Percentiles rank a stretch among this genome's conserved stretches.
Evolutionary conservation across 345 rosid species (phyloP).

Genomic region (Aegle marmelos): DNA sequence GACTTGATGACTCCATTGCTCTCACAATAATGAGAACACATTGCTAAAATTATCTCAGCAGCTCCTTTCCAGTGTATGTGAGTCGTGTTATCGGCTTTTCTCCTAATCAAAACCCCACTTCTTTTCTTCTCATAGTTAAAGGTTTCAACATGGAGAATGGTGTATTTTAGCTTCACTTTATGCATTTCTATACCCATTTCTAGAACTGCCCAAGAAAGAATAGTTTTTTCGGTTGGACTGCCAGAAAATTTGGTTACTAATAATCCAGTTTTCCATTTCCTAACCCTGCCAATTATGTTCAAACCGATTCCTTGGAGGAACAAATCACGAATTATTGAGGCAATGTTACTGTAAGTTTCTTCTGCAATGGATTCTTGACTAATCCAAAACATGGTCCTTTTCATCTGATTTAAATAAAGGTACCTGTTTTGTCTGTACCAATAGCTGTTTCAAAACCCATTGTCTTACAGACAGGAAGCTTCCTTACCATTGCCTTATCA

Average conservation of each 20-base stretch:
- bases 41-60: slow-evolving; percentile 58
- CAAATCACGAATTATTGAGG: slow-evolving; percentile 27
- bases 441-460: slow-evolving; percentile 72
- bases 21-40: slow-evolving; percentile 47
- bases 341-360: slow-evolving; percentile 27
- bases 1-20: slow-evolving; percentile 25
- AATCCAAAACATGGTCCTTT: slow-evolving; percentile 55
- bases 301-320: slow-evolving; percentile 50
- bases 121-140: slow-evolving; percentile 62
- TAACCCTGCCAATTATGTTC: slow-evolving; percentile 52
- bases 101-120: slow-evolving; percentile 46
- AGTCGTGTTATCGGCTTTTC: slow-evolving; percentile 32
- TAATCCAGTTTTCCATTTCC: slow-evolving; percentile 31
- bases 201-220: slow-evolving; percentile 59
- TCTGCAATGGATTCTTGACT: slow-evolving; percentile 45
- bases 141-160: slow-evolving; percentile 45
- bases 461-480: slow-evolving; percentile 66
- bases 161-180: slow-evolving; percentile 30
- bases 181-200: slow-evolving; percentile 50
- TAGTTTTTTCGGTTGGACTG: slow-evolving; percentile 72
- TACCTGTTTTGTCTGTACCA: slow-evolving; percentile 74
- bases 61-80: slow-evolving; percentile 77
- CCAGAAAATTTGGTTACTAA: slow-evolving; percentile 49
- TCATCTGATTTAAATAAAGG: slow-evolving; percentile 68
- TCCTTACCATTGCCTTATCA: slow-evolving; percentile 72